Evolutionary conservation across 169 alveolate species (phyloP).

Genomic region (Besnoitia besnoiti): DNA sequence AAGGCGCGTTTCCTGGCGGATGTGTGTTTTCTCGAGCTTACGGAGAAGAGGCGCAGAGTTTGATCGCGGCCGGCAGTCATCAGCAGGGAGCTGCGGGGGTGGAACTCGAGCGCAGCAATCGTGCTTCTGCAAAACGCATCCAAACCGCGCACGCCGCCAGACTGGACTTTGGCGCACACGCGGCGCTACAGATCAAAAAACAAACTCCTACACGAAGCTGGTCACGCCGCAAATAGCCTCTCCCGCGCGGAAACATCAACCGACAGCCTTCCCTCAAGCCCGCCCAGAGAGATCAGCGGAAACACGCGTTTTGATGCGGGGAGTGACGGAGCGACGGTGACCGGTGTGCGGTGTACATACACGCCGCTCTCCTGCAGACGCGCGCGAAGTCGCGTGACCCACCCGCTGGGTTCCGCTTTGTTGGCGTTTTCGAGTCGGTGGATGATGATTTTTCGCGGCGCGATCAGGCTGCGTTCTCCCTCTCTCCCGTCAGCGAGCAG

Average conservation of each 20-base stretch:
- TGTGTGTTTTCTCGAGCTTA: background rate
- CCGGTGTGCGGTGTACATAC: no score
- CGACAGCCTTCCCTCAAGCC: no score
- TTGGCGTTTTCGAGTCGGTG: slow-evolving; percentile 15
- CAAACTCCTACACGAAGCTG: no score
- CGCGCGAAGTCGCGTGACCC: background rate
- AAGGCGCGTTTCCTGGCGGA: background rate
- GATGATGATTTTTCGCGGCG: background rate
- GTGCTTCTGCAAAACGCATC: background rate
- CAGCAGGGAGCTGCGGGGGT: background rate
- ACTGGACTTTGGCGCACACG: no score
- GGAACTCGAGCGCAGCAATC: slow-evolving; percentile 39
- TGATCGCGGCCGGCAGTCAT: slow-evolving; percentile 42
- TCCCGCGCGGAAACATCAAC: no score
- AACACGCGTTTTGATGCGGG: no score
- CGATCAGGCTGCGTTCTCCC: background rate
- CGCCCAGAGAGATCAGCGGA: no score
- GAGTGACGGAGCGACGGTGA: no score
- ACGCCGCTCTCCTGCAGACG: no score
- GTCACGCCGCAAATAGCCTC: no score
- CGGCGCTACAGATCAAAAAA: no score
- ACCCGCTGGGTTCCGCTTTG: slow-evolving; percentile 26
- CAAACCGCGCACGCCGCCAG: no score
- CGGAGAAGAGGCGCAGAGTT: slow-evolving; percentile 37
- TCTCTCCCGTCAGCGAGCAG: background rate